These are phyloP conservation scores for Tetrahymena borealis DNA, from an alignment of 73 alveolate species.

Conservation along the genomic window DNA sequence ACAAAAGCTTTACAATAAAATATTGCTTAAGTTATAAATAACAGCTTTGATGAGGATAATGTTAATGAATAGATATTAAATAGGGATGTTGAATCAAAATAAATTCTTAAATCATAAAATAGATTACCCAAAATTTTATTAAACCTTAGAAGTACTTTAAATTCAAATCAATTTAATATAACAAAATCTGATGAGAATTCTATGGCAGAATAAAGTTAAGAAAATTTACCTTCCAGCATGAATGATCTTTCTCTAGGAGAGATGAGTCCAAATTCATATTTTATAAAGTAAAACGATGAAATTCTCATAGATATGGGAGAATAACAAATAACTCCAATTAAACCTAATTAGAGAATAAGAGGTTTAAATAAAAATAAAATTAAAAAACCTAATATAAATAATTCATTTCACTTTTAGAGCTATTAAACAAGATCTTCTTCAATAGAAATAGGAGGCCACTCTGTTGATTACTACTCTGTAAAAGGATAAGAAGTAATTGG, in stretches of 20 bases:
- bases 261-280: background rate
- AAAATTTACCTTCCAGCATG: background rate
- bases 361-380: background rate
- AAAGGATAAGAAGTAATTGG: background rate
- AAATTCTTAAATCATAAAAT: background rate
- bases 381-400: background rate
- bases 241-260: conserved; percentile 1
- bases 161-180: background rate
- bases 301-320: background rate
- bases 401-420: background rate
- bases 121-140: background rate
- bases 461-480: background rate
- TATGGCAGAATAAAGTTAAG: background rate
- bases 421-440: background rate
- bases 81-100: background rate
- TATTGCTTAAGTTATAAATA: background rate
- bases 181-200: background rate
- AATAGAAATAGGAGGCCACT: background rate
- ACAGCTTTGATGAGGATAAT: background rate
- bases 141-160: background rate
- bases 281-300: background rate
- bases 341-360: background rate
- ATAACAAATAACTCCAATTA: background rate
- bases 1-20: background rate
- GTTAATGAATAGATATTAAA: background rate